Base-by-base conservation (phyloP, 1,284 basidiomycete species). In the Pseudomicrostroma phylloplanum region DNA sequence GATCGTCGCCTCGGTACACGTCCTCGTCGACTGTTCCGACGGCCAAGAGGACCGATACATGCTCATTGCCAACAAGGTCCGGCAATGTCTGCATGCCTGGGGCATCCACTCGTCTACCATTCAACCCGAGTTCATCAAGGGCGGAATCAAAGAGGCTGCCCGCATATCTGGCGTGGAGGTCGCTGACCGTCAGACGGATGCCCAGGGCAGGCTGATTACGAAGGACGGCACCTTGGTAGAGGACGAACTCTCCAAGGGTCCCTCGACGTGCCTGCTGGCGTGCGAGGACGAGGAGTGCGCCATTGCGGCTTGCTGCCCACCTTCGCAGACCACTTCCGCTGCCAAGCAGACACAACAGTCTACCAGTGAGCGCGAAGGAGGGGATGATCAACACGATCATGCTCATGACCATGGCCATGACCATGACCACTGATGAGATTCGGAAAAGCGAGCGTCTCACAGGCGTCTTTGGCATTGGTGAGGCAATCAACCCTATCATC, bases 1-100 rank as follows among this genome's bases (percentile, higher is more conserved):
- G 77, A 87, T 92, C 58, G 90, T 98, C 42, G 94, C 94, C 4
- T 93, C 90, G 0, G 92, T 99, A 19, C 96, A 99, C 81, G 90
- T 99, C 55, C 85, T 91, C 66, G 88, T 93, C 25, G 87, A 87
- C 39, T 84, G 80, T 53, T 69, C 68, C 7, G 67, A 65, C 3
- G 56, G 56, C 48, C 90, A 96, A 73, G 76, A 79, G 15, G 70
- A 77, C 41, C 70, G 70, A 55, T 97, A 96, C 80, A 96, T 96
- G 90, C 85, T 85, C 4, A 86, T 96, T 54, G 91, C 92, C 2
- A 85, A 85, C 55, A 85, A 89, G 57, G 93, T 98, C 67, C 84
- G 93, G 63, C 85, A 86, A 73, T 85, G 85, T 1, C 83, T 98
- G 61, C 96, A 98, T 80, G 69, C 88, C 51, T 90, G 90, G 73